A percentile compares a stretch with the other conserved stretches of the same genome.
Conservation (phyloP, 106 monocot genomes). For the Dioscorea alata region DNA sequence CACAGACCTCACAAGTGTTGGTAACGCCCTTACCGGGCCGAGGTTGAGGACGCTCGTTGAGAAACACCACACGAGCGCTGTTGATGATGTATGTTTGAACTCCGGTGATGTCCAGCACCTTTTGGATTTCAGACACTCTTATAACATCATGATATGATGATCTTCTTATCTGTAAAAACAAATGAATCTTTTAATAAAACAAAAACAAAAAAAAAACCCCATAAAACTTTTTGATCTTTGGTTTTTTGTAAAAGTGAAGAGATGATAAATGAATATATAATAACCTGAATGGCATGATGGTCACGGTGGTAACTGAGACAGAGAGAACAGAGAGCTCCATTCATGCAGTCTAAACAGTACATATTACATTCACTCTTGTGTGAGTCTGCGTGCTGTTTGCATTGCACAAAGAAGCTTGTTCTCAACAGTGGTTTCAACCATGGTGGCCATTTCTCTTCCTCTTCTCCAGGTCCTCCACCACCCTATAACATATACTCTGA, state of each 20-base stretch:
- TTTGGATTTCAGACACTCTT: constrained; percentile 81
- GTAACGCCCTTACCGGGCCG: constrained; percentile 35
- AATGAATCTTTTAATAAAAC: neutral
- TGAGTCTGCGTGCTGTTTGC: constrained; percentile 68
- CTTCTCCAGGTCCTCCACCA: constrained; percentile 17
- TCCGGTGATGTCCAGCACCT: constrained; percentile 69
- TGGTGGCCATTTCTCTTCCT: constrained; percentile 57
- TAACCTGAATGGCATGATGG: constrained; percentile 82
- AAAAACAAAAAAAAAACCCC: neutral
- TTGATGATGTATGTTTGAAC: constrained; percentile 95
- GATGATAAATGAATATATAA: neutral
- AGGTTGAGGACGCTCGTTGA: constrained; percentile 46
- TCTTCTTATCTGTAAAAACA: constrained; percentile 52
- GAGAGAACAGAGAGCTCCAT: constrained; percentile 77
- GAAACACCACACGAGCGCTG: constrained; percentile 91
- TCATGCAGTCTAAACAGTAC: constrained; percentile 86
- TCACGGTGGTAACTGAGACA: constrained; percentile 65
- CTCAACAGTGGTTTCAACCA: constrained; percentile 72
- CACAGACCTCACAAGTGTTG: constrained; percentile 47
- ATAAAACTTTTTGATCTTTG: neutral
- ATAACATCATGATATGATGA: constrained; percentile 99
- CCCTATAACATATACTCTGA: neutral
- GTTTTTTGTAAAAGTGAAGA: neutral
- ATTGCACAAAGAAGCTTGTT: constrained; percentile 79
- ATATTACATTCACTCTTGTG: constrained; percentile 97